phyloP scores from a whole-genome alignment of 768 basidiomycete genomes.

The Pisolithus albus region DNA sequence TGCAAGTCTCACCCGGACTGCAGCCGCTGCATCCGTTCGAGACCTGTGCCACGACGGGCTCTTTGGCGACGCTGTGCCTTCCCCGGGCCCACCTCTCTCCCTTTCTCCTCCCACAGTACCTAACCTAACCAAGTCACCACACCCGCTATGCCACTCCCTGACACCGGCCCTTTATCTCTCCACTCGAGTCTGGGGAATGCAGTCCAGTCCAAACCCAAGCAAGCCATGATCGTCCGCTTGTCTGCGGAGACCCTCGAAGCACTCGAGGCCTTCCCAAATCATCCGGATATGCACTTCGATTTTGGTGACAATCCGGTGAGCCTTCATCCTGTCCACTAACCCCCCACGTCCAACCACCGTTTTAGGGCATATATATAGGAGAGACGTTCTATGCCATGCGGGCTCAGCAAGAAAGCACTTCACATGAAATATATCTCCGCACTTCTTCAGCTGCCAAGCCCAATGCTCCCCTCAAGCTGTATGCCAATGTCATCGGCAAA shows the following conservation, averaged over 20 bases:
- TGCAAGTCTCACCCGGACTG: no score
- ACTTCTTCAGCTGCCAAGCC: slow-evolving; percentile 51
- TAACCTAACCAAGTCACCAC: neutral
- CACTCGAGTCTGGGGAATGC: slow-evolving; percentile 50
- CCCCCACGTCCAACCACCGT: neutral
- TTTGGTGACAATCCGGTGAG: slow-evolving; percentile 58
- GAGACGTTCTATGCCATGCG: slow-evolving; percentile 58
- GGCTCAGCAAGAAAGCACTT: slow-evolving; percentile 42
- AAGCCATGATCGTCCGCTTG: slow-evolving; percentile 71
- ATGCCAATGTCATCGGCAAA: slow-evolving; percentile 70
- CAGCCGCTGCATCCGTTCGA: no score
- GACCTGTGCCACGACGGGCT: no score
- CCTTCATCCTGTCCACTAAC: neutral
- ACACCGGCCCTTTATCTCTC: slow-evolving; percentile 46
- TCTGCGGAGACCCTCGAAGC: slow-evolving; percentile 67
- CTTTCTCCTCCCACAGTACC: no score
- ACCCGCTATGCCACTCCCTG: slow-evolving; percentile 58
- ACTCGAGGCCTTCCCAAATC: slow-evolving; percentile 42
- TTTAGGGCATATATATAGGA: slow-evolving; percentile 63
- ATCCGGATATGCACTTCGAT: slow-evolving; percentile 49
- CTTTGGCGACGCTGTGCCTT: no score
- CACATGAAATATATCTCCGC: slow-evolving; percentile 71
- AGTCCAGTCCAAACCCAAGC: slow-evolving; percentile 55
- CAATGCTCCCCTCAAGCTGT: slow-evolving; percentile 61
- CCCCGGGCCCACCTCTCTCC: no score